Evolutionary conservation across 148 eudicot genomes (phyloP).

Genomic region (Nepenthes mirabilis): DNA sequence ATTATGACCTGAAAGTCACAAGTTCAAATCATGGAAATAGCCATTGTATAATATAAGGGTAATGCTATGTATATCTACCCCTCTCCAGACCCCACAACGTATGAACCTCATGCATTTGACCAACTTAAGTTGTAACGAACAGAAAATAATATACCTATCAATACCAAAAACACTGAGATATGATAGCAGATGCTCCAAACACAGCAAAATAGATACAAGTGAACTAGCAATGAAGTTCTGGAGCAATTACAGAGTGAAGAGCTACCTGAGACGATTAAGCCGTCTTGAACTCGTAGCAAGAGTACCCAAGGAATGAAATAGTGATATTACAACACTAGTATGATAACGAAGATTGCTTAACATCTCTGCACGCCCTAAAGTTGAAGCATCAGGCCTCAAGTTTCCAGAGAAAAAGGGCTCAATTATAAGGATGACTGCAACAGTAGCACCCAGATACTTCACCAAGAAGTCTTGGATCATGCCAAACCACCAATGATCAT

Average conservation of each 20-base stretch:
- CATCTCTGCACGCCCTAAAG: conserved; percentile 98
- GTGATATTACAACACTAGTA: conserved; percentile 88
- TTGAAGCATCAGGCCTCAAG: conserved; percentile 81
- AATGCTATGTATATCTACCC: no score
- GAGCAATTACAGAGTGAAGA: conserved; percentile 6
- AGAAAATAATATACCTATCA: no score
- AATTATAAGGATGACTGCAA: conserved; percentile 89
- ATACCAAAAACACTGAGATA: no score
- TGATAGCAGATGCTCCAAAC: no score
- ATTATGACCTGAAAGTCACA: no score
- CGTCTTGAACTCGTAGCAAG: conserved; percentile 91
- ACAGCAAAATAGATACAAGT: no score
- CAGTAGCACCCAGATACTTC: conserved; percentile 97
- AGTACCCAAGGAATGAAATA: conserved; percentile 89
- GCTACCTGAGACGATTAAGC: conserved; percentile 90
- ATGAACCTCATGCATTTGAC: no score
- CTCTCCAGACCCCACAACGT: no score
- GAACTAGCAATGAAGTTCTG: background rate
- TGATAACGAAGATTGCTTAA: conserved; percentile 96
- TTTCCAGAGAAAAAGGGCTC: conserved; percentile 96
- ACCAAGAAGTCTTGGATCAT: conserved; percentile 95
- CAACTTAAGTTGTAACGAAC: no score
- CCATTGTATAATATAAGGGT: no score
- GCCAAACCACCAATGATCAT: conserved; percentile 99
- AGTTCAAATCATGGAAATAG: no score